Conservation (phyloP, 441 rosid genomes). For the Erodium texanum region DNA sequence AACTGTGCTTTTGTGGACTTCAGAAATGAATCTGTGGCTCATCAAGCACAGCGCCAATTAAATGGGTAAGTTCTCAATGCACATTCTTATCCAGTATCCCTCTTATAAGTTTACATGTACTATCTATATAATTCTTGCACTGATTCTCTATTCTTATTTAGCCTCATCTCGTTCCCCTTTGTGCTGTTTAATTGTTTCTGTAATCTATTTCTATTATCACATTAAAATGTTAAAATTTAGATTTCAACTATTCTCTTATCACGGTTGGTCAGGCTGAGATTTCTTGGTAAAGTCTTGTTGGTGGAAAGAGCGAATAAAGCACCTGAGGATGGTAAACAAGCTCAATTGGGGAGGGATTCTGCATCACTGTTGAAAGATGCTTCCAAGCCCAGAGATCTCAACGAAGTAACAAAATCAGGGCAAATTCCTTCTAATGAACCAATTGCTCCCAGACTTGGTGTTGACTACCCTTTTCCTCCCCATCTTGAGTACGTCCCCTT, state of each 20-base stretch:
- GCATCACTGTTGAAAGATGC: slow-evolving; percentile 29
- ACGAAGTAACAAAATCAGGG: slow-evolving; percentile 30
- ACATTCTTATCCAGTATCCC: neutral
- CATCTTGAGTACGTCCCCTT: slow-evolving; percentile 58
- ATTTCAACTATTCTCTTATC: slow-evolving; percentile 4
- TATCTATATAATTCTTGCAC: slow-evolving; percentile 3
- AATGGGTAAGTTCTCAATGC: slow-evolving; percentile 46
- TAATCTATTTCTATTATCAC: neutral
- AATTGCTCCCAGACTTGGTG: slow-evolving; percentile 82
- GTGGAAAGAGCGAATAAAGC: slow-evolving; percentile 67
- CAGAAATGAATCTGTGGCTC: slow-evolving; percentile 55
- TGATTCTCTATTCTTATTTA: slow-evolving; percentile 5
- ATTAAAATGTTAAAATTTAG: neutral
- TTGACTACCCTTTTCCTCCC: slow-evolving; percentile 91
- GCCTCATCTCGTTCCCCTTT: neutral
- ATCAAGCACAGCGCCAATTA: slow-evolving; percentile 71
- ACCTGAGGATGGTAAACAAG: slow-evolving; percentile 37
- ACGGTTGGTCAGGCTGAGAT: slow-evolving; percentile 55
- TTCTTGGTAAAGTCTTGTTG: slow-evolving; percentile 80
- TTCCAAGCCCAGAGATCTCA: slow-evolving; percentile 21
- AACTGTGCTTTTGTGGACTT: slow-evolving; percentile 89
- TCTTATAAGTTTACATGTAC: slow-evolving; percentile 2
- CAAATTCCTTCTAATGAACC: slow-evolving; percentile 40
- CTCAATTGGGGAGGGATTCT: slow-evolving; percentile 33
- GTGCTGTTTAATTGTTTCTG: neutral